Evolutionary conservation across 148 eudicot species (phyloP), one percentile per base, ranked within the genome.

Genomic region (Rheum nobile): DNA sequence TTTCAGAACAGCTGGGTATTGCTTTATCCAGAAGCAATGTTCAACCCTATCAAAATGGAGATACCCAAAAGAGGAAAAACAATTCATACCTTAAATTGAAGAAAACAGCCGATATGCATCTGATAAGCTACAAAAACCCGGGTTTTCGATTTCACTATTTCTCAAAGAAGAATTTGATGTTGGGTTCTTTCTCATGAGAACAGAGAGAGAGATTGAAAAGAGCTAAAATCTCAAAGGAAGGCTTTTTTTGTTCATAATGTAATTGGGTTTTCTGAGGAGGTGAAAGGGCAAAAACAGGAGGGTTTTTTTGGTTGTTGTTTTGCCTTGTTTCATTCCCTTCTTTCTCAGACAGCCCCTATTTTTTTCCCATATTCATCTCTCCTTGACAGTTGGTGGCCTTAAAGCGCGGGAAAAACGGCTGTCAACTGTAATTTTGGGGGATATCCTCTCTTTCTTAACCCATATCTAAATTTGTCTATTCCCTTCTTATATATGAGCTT

Each of bases 351-450:
- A 34, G 4, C 67, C 37, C 17, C 69, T 16, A 31, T 31, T 65
- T 65, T 63, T 65, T 65, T 65, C 31, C 39, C 70, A 24, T 65
- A 31, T 37, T 31, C 32, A 19, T 65, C 70, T 34, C 22, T 65
- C 39, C 32, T 65, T 32, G 70, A 65, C 41, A 65, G 39, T 65
- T 32, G 67, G 67, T 61, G 22, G 70, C 70, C 70, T 65, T 12
- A 65, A 16, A 31, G 70, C 21, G 70, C 70, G 70, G 70, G 38
- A 65, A 65, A 65, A 65, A 32, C 70, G 41, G 39, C 11, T 34
- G 70, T 65, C 39, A 65, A 34, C 9, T 28, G 9, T 65, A 65
- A 31, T 65, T 65, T 34, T 65, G 70, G 70, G 8, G 9, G 70
- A 5, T 65, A 65, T 32, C n/a, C n/a, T n/a, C n/a, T n/a, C n/a